phyloP scores from a whole-genome alignment of 202 grass and related monocot genomes.

The Tripidium arundinaceum region DNA sequence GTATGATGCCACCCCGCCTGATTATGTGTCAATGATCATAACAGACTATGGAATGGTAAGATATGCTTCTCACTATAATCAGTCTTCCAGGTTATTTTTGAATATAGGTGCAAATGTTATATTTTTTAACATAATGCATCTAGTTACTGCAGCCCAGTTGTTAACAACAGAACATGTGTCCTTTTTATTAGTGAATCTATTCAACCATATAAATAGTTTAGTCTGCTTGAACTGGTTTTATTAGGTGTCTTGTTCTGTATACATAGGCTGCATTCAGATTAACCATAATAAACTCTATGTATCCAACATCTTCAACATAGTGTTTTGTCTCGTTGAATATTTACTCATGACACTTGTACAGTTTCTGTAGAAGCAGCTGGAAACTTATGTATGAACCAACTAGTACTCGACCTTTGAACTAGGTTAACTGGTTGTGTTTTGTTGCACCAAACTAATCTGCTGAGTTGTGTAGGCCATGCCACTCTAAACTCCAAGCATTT shows the following conservation, averaged over 20 bases:
- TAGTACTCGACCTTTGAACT: background rate
- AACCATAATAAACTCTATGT: background rate
- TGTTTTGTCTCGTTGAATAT: background rate
- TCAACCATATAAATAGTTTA: background rate
- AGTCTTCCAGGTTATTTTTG: background rate
- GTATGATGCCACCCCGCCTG: slow-evolving; percentile 85
- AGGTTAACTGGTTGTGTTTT: background rate
- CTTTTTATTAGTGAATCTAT: slow-evolving; percentile 10
- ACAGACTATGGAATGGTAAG: slow-evolving; percentile 98
- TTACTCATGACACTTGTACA: background rate
- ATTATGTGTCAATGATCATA: slow-evolving; percentile 89
- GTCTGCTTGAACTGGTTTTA: background rate
- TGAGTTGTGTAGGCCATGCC: background rate
- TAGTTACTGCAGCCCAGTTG: background rate
- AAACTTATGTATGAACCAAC: background rate
- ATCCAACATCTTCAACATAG: background rate
- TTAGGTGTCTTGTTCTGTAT: background rate
- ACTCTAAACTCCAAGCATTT: background rate
- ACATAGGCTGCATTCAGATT: background rate
- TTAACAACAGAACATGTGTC: background rate
- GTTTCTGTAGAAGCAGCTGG: background rate
- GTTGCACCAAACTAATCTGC: background rate
- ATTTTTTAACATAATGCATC: background rate
- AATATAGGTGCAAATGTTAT: background rate
- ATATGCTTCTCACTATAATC: slow-evolving; percentile 22